Evolutionary conservation across 192 early-diverging fungal species (phyloP), one percentile per base, ranked within the genome.

Genomic region (Podila minutissima): DNA sequence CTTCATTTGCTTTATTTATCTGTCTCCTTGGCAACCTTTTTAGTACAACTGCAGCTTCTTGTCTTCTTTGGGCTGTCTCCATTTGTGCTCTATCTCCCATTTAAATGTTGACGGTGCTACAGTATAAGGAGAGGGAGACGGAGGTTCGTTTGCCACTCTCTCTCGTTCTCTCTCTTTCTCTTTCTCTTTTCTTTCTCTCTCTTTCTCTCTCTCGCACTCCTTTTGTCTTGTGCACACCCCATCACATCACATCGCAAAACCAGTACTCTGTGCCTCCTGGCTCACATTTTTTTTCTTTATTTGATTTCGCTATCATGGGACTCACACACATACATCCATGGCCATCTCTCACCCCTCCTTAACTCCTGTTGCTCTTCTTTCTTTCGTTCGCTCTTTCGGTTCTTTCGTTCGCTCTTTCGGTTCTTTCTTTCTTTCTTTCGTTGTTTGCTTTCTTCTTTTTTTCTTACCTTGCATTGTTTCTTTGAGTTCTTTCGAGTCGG

Each of bases 301-400:
- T 55, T 55, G 53, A 49, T 49, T 71, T 37, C 51, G 19, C 33
- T 67, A 31, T 51, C 61, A 58, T 55, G 53, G 35, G 32, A 29
- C 26, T 20, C 35, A 22, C 37, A 63, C 62, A 29, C 11, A 64
- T 38, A 11, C 35, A 22, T 22, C 33, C 33, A 22, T 15, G n/a
- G 17, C 11, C 62, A 41, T 29, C 15, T 63, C 33, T 26, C 26
- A n/a, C 53, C 53, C 53, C 53, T 55, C 53, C 53, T 66, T 41
- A 35, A 17, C 55, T 53, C 50, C 66, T 67, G 49, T 57, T 68
- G 61, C 59, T 75, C 74, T 26, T 32, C 22, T 31, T 75, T 62
- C 11, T 66, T 46, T 66, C 9, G 11, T 20, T 66, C 35, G 57
- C 24, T 66, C 35, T 66, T 66, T 10, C 35, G 35, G 65, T 72